Percentiles rank a stretch among this genome's conserved stretches.
phyloP scores from a whole-genome alignment of 805 yeast species.

The Starmerella floris region DNA sequence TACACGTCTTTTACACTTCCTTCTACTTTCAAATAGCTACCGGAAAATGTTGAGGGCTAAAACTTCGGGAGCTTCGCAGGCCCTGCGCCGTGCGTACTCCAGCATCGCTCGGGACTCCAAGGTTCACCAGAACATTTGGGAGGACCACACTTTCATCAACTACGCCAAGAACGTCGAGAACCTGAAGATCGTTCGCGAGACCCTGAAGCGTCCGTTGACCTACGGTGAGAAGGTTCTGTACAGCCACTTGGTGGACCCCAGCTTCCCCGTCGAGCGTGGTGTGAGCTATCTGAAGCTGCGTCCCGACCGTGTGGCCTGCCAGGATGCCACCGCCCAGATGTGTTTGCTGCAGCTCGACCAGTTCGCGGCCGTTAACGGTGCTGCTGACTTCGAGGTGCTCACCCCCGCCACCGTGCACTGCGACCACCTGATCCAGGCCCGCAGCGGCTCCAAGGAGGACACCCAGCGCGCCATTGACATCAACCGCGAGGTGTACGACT shows the following conservation, averaged over 20 bases:
- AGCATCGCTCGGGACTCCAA: slow-evolving; percentile 49
- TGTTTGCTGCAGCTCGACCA: slow-evolving; percentile 59
- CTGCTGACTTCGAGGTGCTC: slow-evolving; percentile 54
- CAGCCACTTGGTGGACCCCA: slow-evolving; percentile 90
- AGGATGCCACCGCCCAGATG: slow-evolving; percentile 98
- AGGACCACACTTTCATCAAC: slow-evolving; percentile 65
- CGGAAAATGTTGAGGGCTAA: slow-evolving; percentile 16
- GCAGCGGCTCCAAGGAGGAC: slow-evolving; percentile 77
- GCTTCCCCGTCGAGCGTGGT: slow-evolving; percentile 75
- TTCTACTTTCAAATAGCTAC: neutral
- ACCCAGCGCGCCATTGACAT: slow-evolving; percentile 72
- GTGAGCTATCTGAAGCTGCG: slow-evolving; percentile 80
- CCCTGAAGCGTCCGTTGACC: slow-evolving; percentile 79
- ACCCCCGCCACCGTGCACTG: slow-evolving; percentile 95
- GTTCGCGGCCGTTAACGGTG: slow-evolving; percentile 20
- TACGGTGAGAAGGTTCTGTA: slow-evolving; percentile 91
- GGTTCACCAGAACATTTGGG: slow-evolving; percentile 55
- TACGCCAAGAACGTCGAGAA: slow-evolving; percentile 85
- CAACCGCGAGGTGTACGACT: slow-evolving; percentile 90
- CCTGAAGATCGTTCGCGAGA: slow-evolving; percentile 67
- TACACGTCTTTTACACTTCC: neutral
- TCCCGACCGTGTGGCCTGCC: slow-evolving; percentile 98
- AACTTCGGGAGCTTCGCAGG: slow-evolving; percentile 12
- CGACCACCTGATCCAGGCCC: slow-evolving; percentile 95
- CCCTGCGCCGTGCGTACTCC: slow-evolving; percentile 21